Evolutionary conservation across 2,329 filamentous ascomycete species (phyloP).

Genomic region (Esteya vermicola): DNA sequence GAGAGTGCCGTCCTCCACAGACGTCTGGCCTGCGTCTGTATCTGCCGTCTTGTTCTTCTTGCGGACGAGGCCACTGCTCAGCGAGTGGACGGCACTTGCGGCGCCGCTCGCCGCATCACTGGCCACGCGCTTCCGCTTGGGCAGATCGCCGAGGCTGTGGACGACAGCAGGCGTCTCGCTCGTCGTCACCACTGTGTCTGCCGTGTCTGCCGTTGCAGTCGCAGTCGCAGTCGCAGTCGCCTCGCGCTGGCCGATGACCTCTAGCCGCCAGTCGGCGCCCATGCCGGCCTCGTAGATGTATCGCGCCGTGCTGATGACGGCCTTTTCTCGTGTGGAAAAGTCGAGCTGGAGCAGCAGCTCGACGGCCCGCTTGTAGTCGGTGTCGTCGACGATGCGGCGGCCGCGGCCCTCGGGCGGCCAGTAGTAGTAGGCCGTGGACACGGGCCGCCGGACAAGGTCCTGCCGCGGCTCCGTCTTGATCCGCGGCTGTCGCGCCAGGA

Average conservation of each 20-base stretch:
- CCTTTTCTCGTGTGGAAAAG: constrained; percentile 52
- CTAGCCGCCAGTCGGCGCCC: constrained; percentile 36
- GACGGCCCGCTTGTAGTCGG: constrained; percentile 50
- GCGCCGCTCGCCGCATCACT: not conserved
- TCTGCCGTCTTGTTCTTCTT: constrained; percentile 33
- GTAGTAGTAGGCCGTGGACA: constrained; percentile 45
- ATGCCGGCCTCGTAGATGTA: constrained; percentile 56
- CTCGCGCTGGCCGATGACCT: constrained; percentile 26
- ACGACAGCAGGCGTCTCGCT: too few relatives aligned
- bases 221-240: too few relatives aligned
- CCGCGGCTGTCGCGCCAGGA: constrained; percentile 48
- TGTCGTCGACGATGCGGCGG: constrained; percentile 46
- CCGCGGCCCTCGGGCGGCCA: constrained; percentile 52
- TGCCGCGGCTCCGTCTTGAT: constrained; percentile 45
- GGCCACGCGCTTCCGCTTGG: constrained; percentile 18
- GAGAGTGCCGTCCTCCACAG: not conserved
- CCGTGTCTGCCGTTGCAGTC: too few relatives aligned
- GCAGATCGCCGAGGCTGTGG: too few relatives aligned
- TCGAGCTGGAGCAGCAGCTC: constrained; percentile 61
- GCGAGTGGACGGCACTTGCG: constrained; percentile 15
- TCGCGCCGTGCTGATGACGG: constrained; percentile 48
- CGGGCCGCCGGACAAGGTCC: constrained; percentile 33
- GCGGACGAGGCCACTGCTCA: constrained; percentile 26
- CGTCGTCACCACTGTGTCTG: too few relatives aligned
- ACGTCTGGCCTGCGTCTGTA: constrained; percentile 2